Base-by-base conservation (phyloP, 495 filamentous ascomycete species). In the Pseudoneurospora amorphoporcata region DNA sequence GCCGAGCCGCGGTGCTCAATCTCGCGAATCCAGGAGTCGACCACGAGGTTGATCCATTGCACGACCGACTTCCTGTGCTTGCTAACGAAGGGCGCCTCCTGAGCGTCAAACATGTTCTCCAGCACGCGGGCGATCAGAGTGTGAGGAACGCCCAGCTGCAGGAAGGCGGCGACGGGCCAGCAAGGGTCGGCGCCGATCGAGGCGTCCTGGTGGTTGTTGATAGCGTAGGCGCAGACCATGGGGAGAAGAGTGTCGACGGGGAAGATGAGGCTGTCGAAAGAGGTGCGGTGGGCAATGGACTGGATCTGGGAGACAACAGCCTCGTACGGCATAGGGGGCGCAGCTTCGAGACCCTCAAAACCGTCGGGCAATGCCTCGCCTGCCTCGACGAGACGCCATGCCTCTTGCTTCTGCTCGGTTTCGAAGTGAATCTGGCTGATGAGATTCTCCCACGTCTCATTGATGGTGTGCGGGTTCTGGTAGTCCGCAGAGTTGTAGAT, bases 401-500 rank as follows among this genome's bases (percentile, higher is more conserved):
- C 76, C 32, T 89, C 84, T 17, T 83, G 84, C 14, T 83, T 79
- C 2, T 82, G 75, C 39, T 85, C 79, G 7, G 91, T 88, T n/a
- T 90, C 84, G 41, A 87, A 81, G 79, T 97, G 92, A 7, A 87
- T 86, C 70, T 88, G 82, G 37, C 91, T 86, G 73, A 99, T 88
- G 35, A 97, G 86, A 72, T 90, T 89, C 76, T 90, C 86, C 95
- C 95, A 99, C 35, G 93, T 95, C 69, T 90, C 83, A 70, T 84
- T 84, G 79, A 99, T 93, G 79, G 94, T 90, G 69, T 90, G 88
- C 9, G 89, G 85, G 77, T 94, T 95, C 75, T 94, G 91, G 83
- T 94, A 91, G 81, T 98, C 92, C 39, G 94, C 94, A 0, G 89
- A 84, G 81, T 93, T 90, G 83, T 92, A 98, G 76, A 98, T 97